Evolutionary conservation across 2,329 filamentous ascomycete genomes (phyloP).

Genomic region (Monosporascus ibericus): DNA sequence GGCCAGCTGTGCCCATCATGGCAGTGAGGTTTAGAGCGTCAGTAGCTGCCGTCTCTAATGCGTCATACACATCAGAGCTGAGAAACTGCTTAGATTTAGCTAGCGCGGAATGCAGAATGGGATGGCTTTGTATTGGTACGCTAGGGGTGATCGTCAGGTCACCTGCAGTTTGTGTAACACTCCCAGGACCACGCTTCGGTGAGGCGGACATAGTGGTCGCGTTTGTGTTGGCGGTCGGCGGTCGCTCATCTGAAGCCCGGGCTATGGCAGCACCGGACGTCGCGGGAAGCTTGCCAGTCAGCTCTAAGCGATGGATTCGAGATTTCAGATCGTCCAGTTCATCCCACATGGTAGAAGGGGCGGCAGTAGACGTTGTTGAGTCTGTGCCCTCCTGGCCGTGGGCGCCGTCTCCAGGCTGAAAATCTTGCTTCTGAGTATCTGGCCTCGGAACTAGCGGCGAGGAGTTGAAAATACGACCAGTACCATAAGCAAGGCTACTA

Average conservation of each 20-base stretch:
- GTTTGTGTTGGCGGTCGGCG: conserved; percentile 77
- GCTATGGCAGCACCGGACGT: conserved; percentile 77
- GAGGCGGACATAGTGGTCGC: conserved; percentile 87
- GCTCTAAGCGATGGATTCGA: conserved; percentile 80
- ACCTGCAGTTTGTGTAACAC: conserved; percentile 38
- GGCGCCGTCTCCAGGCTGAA: conserved; percentile 30
- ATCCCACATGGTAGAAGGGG: conserved; percentile 93
- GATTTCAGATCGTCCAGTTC: conserved; percentile 94
- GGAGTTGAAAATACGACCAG: conserved; percentile 47
- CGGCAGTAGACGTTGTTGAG: conserved; percentile 81
- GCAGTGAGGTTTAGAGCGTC: conserved; percentile 76
- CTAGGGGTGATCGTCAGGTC: conserved; percentile 25
- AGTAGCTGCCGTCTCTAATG: conserved; percentile 72
- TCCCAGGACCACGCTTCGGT: conserved; percentile 64
- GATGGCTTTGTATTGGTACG: conserved; percentile 57
- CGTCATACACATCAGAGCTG: conserved; percentile 64
- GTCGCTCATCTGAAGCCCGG: conserved; percentile 69
- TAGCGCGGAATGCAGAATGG: conserved; percentile 74
- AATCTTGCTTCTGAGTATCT: conserved; percentile 31
- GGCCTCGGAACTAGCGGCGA: conserved; percentile 51
- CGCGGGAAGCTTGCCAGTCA: conserved; percentile 80
- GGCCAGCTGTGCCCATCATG: conserved; percentile 68
- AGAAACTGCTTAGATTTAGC: conserved; percentile 69
- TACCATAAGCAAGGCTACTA: conserved; percentile 29
- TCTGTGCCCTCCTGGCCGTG: conserved; percentile 64